Percentiles rank a stretch among this genome's conserved stretches.
These are phyloP conservation scores for Colletotrichum nymphaeae DNA, from an alignment of 2,329 filamentous ascomycete genomes.

Conservation along the genomic window DNA sequence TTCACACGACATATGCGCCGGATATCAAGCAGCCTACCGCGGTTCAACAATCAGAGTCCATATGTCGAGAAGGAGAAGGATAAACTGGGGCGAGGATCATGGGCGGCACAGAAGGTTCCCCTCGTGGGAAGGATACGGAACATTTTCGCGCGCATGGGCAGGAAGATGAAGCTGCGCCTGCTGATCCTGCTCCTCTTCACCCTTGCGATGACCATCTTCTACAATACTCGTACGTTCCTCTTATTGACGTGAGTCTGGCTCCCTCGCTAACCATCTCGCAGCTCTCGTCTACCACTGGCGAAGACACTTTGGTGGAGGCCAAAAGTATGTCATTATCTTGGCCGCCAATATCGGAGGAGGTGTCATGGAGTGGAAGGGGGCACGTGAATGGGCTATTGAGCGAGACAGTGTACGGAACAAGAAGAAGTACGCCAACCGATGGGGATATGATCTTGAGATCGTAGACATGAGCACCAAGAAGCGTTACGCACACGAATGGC, in stretches of 20 bases:
- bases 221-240: slow-evolving; percentile 76
- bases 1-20: slow-evolving; percentile 86
- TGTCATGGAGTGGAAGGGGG: slow-evolving; percentile 99
- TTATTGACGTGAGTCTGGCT: slow-evolving; percentile 15
- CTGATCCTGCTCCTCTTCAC: slow-evolving; percentile 70
- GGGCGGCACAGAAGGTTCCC: slow-evolving; percentile 59
- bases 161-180: slow-evolving; percentile 74
- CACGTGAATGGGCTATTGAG: slow-evolving; percentile 97
- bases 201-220: slow-evolving; percentile 73
- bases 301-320: slow-evolving; percentile 83
- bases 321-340: slow-evolving; percentile 92
- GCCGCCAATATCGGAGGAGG: slow-evolving; percentile 95
- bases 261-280: slow-evolving; percentile 45
- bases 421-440: slow-evolving; percentile 83
- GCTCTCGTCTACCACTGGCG: slow-evolving; percentile 74
- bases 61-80: slow-evolving; percentile 89
- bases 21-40: slow-evolving; percentile 82
- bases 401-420: slow-evolving; percentile 97
- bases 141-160: slow-evolving; percentile 64
- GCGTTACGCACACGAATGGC: slow-evolving; percentile 98
- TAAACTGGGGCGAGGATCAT: slow-evolving; percentile 73
- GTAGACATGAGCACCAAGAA: slow-evolving; percentile 99
- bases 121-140: slow-evolving; percentile 59
- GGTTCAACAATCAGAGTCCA: slow-evolving; percentile 68
- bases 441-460: slow-evolving; percentile 96